Evolutionary conservation across 805 yeast genomes (phyloP), one percentile per base, ranked within the genome.

Genomic region (Metschnikowia bowlesiae): DNA sequence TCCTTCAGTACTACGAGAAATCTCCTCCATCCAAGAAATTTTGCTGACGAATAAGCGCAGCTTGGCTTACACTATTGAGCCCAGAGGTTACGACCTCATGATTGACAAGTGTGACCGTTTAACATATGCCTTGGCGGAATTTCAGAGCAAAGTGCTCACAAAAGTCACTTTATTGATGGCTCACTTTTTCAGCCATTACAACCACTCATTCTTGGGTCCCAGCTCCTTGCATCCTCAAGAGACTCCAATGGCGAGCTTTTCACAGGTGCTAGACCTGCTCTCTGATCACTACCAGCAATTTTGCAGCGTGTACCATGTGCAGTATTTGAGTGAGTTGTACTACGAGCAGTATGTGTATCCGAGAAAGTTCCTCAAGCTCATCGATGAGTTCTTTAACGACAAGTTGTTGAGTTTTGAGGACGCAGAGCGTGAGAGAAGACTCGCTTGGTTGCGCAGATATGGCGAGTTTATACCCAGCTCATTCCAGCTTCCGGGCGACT

Each of bases 1-100:
- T 4, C 79, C 81, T 0, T 76, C 73, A 1, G 88, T 87, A 0
- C 61, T 83, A 14, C 67, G 63, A 29, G 67, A 68, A 49, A 53
- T 51, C 26, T 28, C 45, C 14, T 63, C 70, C 9, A 64, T 72
- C 26, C 63, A 65, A 49, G 74, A 69, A 11, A 64, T 73, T 13
- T 63, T 73, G 29, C 43, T 62, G 32, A 66, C 69, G 46, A 73
- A 73, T 52, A 71, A 68, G 52, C 52, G 57, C 4, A 34, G 34
- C 26, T 36, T 44, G 39, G 34, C 40, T 16, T 26, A 34, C 8
- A 28, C 29, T 5, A 34, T 44, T 26, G 39, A 44, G 46, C 46
- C 46, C 7, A 14, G 8, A 14, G 33, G 32, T 34, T 36, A 32
- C 31, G 31, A 42, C 14, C 45, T 18, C 13, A 39, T 59, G 29